Percentiles rank a stretch among this genome's conserved stretches.
phyloP scores from a whole-genome alignment of 2,329 filamentous ascomycete species.

The Chrysoporthe deuterocubensis region DNA sequence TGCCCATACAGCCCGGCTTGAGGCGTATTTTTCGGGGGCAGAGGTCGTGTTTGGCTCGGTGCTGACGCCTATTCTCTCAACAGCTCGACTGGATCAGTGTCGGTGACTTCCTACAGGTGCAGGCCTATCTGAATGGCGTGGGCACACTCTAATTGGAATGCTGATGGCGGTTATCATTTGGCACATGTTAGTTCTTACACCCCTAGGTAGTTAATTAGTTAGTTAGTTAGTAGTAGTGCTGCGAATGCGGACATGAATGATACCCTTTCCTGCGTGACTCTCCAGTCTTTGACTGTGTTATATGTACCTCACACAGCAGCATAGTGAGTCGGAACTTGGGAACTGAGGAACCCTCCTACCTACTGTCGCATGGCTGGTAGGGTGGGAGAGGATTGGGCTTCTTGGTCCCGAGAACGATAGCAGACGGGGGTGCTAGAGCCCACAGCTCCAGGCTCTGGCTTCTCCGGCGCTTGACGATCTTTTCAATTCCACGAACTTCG shows the following conservation, averaged over 20 bases:
- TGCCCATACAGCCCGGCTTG: neutral
- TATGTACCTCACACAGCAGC: too few relatives aligned
- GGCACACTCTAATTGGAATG: conserved; percentile 1
- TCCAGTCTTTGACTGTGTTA: too few relatives aligned
- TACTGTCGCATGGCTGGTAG: too few relatives aligned
- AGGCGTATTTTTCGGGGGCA: neutral
- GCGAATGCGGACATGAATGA: too few relatives aligned
- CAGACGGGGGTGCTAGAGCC: too few relatives aligned
- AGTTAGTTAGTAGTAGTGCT: neutral
- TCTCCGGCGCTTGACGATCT: neutral
- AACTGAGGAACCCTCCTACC: too few relatives aligned
- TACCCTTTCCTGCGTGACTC: too few relatives aligned
- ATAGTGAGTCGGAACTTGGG: too few relatives aligned
- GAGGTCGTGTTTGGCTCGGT: neutral
- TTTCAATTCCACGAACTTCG: too few relatives aligned
- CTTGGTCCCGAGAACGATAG: too few relatives aligned
- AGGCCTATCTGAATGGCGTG: conserved; percentile 22
- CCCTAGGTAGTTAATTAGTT: neutral
- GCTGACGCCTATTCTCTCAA: neutral
- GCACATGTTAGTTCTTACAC: neutral
- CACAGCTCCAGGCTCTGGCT: neutral
- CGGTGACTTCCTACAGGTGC: conserved; percentile 24
- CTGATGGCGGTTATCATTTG: too few relatives aligned
- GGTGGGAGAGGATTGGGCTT: too few relatives aligned
- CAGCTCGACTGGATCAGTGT: conserved; percentile 27